Conservation (phyloP, 2,329 filamentous ascomycete genomes). For the Xylariaceae sp. region DNA sequence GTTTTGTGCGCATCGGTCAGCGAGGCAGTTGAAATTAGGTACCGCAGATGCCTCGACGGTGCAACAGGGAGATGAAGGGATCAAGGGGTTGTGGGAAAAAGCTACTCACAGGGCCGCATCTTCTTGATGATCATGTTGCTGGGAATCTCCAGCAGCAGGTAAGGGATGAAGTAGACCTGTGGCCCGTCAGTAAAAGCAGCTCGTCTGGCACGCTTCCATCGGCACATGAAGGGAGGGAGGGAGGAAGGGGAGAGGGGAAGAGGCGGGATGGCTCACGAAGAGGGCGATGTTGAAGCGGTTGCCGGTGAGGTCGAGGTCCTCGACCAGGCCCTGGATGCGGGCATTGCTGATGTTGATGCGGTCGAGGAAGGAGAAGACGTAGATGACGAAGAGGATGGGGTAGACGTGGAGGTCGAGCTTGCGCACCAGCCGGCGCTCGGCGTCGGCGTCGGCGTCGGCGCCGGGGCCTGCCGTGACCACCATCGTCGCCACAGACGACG, state of each 20-base stretch:
- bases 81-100: too few species aligned
- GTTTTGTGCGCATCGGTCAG: too few species aligned
- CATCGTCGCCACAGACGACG: too few species aligned
- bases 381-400: background rate
- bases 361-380: background rate
- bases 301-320: conserved; percentile 40
- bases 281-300: conserved; percentile 48
- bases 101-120: conserved; percentile 36
- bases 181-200: conserved; percentile 18
- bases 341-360: conserved; percentile 44
- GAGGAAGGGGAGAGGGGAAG: too few species aligned
- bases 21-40: too few species aligned
- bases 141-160: conserved; percentile 48
- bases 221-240: background rate
- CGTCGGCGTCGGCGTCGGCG: background rate
- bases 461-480: too few species aligned
- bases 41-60: too few species aligned
- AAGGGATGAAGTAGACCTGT: conserved; percentile 51
- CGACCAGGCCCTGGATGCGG: conserved; percentile 44
- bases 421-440: background rate
- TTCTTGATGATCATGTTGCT: conserved; percentile 48
- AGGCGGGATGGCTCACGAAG: too few species aligned
- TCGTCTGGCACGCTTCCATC: background rate
- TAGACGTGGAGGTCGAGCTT: conserved; percentile 1
- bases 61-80: too few species aligned